Conservation (phyloP, 768 basidiomycete genomes). For the Suillus decipiens region DNA sequence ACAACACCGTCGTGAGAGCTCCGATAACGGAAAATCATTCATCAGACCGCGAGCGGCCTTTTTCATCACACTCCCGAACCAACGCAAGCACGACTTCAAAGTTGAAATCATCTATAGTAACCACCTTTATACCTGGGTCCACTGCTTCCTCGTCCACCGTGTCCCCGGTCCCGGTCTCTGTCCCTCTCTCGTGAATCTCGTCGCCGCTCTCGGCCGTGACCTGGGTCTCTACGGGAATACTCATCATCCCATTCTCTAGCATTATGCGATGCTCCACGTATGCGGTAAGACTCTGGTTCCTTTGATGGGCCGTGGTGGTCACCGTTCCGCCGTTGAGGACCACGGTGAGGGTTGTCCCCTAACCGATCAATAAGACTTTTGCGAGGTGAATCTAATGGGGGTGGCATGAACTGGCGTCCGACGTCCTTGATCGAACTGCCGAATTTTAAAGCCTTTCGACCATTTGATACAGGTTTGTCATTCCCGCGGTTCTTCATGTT, state of each 20-base stretch:
- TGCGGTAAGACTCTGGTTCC: slow-evolving; percentile 21
- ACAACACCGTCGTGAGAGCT: too few species aligned
- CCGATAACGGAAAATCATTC: too few species aligned
- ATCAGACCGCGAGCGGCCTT: too few species aligned
- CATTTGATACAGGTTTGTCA: slow-evolving; percentile 15
- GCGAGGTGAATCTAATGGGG: slow-evolving; percentile 17
- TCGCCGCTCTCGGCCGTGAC: slow-evolving; percentile 20
- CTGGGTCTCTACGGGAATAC: slow-evolving; percentile 17
- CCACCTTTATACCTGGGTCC: slow-evolving; percentile 55
- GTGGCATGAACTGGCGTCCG: slow-evolving; percentile 23
- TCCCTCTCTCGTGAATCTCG: slow-evolving; percentile 25
- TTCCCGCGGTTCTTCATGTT: slow-evolving; percentile 32
- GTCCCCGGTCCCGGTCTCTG: slow-evolving; percentile 20
- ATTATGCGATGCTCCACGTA: slow-evolving; percentile 34
- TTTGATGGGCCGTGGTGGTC: slow-evolving; percentile 7
- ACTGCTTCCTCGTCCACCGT: slow-evolving; percentile 18
- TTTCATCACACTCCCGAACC: slow-evolving; percentile 46
- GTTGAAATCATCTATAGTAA: slow-evolving; percentile 31
- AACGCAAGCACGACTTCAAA: slow-evolving; percentile 48
- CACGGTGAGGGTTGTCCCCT: slow-evolving; percentile 14
- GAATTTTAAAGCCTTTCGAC: slow-evolving; percentile 39
- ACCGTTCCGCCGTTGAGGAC: slow-evolving; percentile 11
- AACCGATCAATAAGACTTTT: slow-evolving; percentile 40
- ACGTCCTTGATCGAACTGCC: slow-evolving; percentile 36
- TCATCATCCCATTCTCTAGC: slow-evolving; percentile 16